phyloP scores from a whole-genome alignment of 305 asterid species.

The Fraxinus sp. region DNA sequence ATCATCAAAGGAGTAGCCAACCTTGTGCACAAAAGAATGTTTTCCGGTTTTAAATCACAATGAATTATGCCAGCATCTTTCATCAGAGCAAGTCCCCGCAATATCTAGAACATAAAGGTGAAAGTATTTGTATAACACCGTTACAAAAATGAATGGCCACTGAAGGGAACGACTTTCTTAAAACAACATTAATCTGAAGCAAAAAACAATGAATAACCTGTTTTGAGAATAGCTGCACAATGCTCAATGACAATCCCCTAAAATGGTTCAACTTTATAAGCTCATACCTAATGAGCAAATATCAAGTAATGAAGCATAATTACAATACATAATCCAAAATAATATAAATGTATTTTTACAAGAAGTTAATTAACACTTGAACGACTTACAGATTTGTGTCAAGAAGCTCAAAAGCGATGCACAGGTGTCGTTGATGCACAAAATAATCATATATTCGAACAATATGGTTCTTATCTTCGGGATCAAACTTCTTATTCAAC shows the following conservation, averaged over 20 bases:
- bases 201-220: slow-evolving; percentile 58
- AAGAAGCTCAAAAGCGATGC: slow-evolving; percentile 94
- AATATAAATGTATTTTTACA: background rate
- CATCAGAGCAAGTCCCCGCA: slow-evolving; percentile 89
- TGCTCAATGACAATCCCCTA: slow-evolving; percentile 88
- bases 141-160: slow-evolving; percentile 19
- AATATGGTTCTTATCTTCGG: slow-evolving; percentile 98
- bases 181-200: slow-evolving; percentile 26
- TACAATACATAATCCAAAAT: slow-evolving; percentile 21
- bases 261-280: slow-evolving; percentile 90
- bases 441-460: slow-evolving; percentile 96
- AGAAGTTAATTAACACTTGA: background rate
- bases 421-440: slow-evolving; percentile 78
- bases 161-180: slow-evolving; percentile 23
- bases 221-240: slow-evolving; percentile 91
- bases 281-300: slow-evolving; percentile 72
- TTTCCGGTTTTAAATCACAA: slow-evolving; percentile 97
- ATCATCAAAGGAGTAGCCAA: slow-evolving; percentile 41
- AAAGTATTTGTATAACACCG: slow-evolving; percentile 28
- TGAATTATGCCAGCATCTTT: slow-evolving; percentile 95
- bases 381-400: slow-evolving; percentile 86
- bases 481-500: slow-evolving; percentile 95
- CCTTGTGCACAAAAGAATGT: slow-evolving; percentile 93
- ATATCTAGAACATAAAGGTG: slow-evolving; percentile 49
- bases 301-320: slow-evolving; percentile 26